These are phyloP conservation scores for Elongisporangium anandrum DNA, from an alignment of 352 stramenopile species.

Conservation along the genomic window DNA sequence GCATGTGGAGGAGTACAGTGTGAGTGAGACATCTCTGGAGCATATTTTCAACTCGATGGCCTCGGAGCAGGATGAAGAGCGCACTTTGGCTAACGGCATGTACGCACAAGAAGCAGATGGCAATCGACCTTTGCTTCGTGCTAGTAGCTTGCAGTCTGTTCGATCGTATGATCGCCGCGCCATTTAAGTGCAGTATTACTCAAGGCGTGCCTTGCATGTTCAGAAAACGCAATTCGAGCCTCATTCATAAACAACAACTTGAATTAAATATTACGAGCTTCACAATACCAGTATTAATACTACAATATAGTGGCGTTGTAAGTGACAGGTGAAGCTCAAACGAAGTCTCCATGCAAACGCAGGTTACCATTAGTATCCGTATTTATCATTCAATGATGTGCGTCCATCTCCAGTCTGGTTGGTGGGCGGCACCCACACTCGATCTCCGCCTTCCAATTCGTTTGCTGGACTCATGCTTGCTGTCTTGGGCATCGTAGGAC, in stretches of 20 bases:
- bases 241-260: too few species aligned
- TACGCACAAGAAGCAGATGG: background rate
- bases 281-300: too few species aligned
- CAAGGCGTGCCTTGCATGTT: too few species aligned
- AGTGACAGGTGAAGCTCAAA: too few species aligned
- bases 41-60: conserved; percentile 91
- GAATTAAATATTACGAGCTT: too few species aligned
- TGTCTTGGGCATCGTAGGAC: too few species aligned
- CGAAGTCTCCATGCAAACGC: too few species aligned
- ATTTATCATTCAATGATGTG: conserved; percentile 84
- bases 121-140: background rate
- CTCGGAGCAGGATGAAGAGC: conserved; percentile 59
- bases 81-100: background rate
- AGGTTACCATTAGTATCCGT: conserved; percentile 58
- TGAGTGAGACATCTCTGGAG: too few species aligned
- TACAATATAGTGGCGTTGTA: too few species aligned
- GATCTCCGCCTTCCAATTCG: conserved; percentile 67
- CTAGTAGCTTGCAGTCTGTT: background rate
- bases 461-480: conserved; percentile 7
- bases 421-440: conserved; percentile 69
- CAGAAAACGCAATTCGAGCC: too few species aligned
- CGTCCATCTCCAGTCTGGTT: conserved; percentile 83
- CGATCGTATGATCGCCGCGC: background rate
- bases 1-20: too few species aligned
- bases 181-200: too few species aligned